Evolutionary conservation across 2,329 filamentous ascomycete species (phyloP).

Genomic region (Claviceps sp.): DNA sequence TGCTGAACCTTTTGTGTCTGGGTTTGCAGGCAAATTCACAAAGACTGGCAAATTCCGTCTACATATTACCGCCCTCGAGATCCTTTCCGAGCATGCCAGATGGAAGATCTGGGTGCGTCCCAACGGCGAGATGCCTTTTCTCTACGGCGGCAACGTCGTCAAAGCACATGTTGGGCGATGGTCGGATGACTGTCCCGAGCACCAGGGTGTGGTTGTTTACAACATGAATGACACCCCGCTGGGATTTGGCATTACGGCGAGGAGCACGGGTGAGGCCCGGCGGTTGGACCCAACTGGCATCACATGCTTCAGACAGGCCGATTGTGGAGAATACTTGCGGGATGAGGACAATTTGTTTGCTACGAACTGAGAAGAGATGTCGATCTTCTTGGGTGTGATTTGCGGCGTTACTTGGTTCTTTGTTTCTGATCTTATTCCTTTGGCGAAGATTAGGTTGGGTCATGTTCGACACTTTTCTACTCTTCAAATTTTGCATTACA

Average conservation of each 20-base stretch:
- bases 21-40: conserved; percentile 66
- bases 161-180: conserved; percentile 60
- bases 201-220: conserved; percentile 81
- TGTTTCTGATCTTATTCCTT: neutral
- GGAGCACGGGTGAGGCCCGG: conserved; percentile 70
- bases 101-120: conserved; percentile 97
- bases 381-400: neutral
- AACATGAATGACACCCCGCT: conserved; percentile 88
- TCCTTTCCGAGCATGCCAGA: conserved; percentile 79
- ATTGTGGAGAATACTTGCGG: conserved; percentile 87
- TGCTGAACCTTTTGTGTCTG: neutral
- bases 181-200: conserved; percentile 86
- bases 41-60: conserved; percentile 93
- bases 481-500: neutral
- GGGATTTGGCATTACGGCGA: conserved; percentile 86
- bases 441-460: neutral
- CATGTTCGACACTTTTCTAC: neutral
- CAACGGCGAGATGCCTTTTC: conserved; percentile 94
- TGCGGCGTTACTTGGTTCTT: neutral
- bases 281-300: conserved; percentile 83
- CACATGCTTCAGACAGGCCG: conserved; percentile 79
- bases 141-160: conserved; percentile 86
- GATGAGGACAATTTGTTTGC: conserved; percentile 57
- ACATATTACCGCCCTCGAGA: conserved; percentile 77
- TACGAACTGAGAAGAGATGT: neutral